Evolutionary conservation across 1,139 yeast genomes (phyloP), one percentile per base, ranked within the genome.

Genomic region (Kluyveromyces marxianus): DNA sequence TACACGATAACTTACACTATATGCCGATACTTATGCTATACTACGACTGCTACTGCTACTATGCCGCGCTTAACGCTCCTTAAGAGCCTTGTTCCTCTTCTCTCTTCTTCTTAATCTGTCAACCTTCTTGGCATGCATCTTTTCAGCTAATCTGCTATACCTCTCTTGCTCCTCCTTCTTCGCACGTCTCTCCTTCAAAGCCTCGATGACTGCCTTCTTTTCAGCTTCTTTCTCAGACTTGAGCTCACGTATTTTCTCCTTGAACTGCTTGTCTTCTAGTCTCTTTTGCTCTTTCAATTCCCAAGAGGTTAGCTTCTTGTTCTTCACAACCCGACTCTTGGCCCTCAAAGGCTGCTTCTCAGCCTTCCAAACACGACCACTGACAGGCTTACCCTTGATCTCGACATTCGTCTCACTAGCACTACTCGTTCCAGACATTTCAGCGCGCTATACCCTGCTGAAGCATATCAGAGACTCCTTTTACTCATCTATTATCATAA

Each of bases 61-160:
- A 14, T 24, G 42, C 32, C 24, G 14, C 7, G 33, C 53, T 57
- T 65, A 75, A 66, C 81, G 81, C 55, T 84, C 92, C 61, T 79
- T 83, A 63, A 84, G 76, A 54, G 83, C 69, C 66, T 84, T 84
- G 66, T 83, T 84, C 69, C 92, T 79, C 79, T 83, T 84, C 63
- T 84, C 94, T 65, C 79, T 81, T 71, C 82, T 81, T 69, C 82
- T 81, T 69, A 83, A 65, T 67, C 95, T 78, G 50, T 84, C 94
- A 37, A 82, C 81, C 72, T 77, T 82, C 76, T 82, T 82, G 37
- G 81, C 83, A 59, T 83, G 84, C 88, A 84, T 80, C 68, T 81
- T 82, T 40, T 76, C 72, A 10, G 92, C 87, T 57, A 83, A 66
- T 59, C 69, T 73, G 55, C 82, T 89, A 57, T 79, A 83, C 58